phyloP scores from a whole-genome alignment of 2,329 filamentous ascomycete species.

The Colletotrichum cordylinicola region DNA sequence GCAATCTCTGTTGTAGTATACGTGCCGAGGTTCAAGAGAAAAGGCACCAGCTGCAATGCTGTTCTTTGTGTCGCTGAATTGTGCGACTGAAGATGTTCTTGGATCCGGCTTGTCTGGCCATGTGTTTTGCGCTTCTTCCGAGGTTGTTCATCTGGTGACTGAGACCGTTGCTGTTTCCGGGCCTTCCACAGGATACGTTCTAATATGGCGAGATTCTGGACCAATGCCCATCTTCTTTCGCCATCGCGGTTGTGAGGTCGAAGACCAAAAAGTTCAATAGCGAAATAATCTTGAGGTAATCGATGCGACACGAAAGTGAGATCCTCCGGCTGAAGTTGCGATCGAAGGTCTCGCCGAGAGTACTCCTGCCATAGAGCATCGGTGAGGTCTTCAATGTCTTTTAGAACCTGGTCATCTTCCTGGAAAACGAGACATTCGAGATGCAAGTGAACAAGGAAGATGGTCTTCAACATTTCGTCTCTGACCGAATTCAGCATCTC shows the following conservation, averaged over 20 bases:
- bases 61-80: constrained; percentile 52
- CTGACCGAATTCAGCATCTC: constrained; percentile 68
- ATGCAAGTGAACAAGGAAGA: constrained; percentile 71
- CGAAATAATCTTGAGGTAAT: constrained; percentile 50
- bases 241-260: constrained; percentile 57
- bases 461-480: constrained; percentile 78
- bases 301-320: constrained; percentile 61
- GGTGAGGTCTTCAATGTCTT: constrained; percentile 67
- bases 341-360: constrained; percentile 70
- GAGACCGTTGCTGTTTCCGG: constrained; percentile 28
- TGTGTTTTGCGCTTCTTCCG: constrained; percentile 57
- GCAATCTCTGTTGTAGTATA: constrained; percentile 57
- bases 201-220: constrained; percentile 64
- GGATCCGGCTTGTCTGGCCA: constrained; percentile 49
- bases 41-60: constrained; percentile 63
- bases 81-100: constrained; percentile 51
- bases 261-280: constrained; percentile 57
- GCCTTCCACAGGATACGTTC: constrained; percentile 51
- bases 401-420: constrained; percentile 41
- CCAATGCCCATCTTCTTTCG: constrained; percentile 65
- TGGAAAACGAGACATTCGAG: constrained; percentile 62
- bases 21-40: constrained; percentile 54
- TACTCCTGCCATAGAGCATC: constrained; percentile 83
- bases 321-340: constrained; percentile 80
- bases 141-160: constrained; percentile 47